A percentile compares a stretch with the other conserved stretches of the same genome.
These are phyloP conservation scores for Populus pruinosa DNA, from an alignment of 345 rosid species.

Conservation along the genomic window DNA sequence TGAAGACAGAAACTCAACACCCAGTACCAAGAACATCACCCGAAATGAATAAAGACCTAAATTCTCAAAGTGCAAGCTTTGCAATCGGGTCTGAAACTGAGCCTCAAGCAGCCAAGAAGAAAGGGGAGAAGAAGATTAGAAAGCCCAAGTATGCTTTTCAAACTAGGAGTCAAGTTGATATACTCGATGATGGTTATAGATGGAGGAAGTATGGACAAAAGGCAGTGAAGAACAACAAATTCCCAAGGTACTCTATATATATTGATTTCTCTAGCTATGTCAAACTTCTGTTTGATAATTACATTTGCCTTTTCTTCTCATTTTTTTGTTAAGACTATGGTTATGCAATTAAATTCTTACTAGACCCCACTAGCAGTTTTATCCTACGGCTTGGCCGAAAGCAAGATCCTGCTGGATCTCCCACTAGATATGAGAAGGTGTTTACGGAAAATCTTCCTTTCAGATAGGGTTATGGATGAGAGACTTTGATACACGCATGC, in stretches of 20 bases:
- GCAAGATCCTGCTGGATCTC: constrained; percentile 7
- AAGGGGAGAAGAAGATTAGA: constrained; percentile 41
- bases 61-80: neutral
- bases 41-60: neutral
- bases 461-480: constrained; percentile 4
- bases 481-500: neutral
- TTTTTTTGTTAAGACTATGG: neutral
- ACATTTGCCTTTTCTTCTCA: too few relatives aligned
- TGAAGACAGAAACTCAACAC: constrained; percentile 16
- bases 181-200: constrained; percentile 68
- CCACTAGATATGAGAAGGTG: neutral
- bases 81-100: constrained; percentile 6
- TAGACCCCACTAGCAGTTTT: neutral
- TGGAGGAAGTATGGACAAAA: constrained; percentile 81
- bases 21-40: neutral
- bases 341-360: neutral
- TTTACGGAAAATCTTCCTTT: neutral
- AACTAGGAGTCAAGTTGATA: constrained; percentile 63
- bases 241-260: constrained; percentile 18
- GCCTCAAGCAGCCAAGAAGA: constrained; percentile 18
- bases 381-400: neutral
- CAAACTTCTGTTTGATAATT: neutral
- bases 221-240: constrained; percentile 53
- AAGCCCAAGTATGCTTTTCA: constrained; percentile 59
- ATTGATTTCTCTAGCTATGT: neutral